Conservation (phyloP, 2,329 filamentous ascomycete genomes). For the Claviceps sp. region DNA sequence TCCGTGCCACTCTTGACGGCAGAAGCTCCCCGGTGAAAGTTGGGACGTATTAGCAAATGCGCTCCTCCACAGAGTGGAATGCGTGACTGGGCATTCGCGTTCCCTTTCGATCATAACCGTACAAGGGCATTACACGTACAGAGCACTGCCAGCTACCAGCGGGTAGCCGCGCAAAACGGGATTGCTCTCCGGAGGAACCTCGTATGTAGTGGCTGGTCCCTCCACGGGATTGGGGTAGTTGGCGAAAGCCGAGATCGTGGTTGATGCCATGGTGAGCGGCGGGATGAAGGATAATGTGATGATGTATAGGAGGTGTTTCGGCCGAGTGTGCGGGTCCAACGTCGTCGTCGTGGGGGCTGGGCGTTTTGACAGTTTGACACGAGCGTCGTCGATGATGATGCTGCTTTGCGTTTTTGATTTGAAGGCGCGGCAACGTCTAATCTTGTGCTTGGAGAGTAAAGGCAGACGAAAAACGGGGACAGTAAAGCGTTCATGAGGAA, state of each 20-base stretch:
- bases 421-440: too few species aligned
- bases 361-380: too few species aligned
- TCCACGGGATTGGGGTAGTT: conserved; percentile 28
- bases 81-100: too few species aligned
- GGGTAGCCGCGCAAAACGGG: conserved; percentile 55
- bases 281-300: not conserved
- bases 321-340: not conserved
- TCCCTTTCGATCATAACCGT: too few species aligned
- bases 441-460: too few species aligned
- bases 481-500: too few species aligned
- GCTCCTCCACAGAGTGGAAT: too few species aligned
- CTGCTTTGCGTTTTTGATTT: too few species aligned
- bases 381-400: too few species aligned
- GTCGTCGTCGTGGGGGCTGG: not conserved
- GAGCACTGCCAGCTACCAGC: conserved; percentile 25
- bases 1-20: conserved; percentile 39
- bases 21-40: not conserved
- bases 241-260: conserved; percentile 17
- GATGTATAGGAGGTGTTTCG: not conserved
- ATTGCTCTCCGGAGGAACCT: conserved; percentile 39
- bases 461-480: too few species aligned
- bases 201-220: conserved; percentile 23
- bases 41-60: not conserved
- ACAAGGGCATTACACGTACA: conserved; percentile 1
- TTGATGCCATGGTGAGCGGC: not conserved